phyloP scores from a whole-genome alignment of 768 basidiomycete species.

The Punctularia strigosozonata region DNA sequence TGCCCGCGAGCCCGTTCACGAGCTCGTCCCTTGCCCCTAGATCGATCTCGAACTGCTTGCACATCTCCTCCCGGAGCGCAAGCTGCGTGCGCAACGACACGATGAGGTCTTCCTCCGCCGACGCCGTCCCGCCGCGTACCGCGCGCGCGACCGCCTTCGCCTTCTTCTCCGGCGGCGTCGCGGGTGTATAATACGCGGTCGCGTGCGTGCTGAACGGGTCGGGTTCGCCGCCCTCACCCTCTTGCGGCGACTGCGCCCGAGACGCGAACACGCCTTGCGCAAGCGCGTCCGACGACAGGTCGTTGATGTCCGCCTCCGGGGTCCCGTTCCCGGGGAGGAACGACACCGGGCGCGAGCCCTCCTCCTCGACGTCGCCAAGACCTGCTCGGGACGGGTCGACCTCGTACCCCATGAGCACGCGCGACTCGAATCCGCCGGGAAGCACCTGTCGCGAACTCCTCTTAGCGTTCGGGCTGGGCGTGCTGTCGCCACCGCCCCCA shows the following conservation, averaged over 20 bases:
- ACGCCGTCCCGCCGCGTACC: too few relatives aligned
- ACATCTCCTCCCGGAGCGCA: slow-evolving; percentile 62
- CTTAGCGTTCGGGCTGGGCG: too few relatives aligned
- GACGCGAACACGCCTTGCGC: slow-evolving; percentile 37
- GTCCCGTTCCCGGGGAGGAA: slow-evolving; percentile 15
- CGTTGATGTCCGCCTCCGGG: slow-evolving; percentile 58
- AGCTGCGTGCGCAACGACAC: slow-evolving; percentile 67
- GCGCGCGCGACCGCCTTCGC: slow-evolving; percentile 32
- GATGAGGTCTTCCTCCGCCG: slow-evolving; percentile 62
- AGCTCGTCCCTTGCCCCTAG: slow-evolving; percentile 63
- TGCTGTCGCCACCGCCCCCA: too few relatives aligned
- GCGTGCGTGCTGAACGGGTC: slow-evolving; percentile 69
- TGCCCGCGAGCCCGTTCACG: slow-evolving; percentile 45
- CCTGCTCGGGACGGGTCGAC: neutral
- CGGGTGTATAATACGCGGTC: slow-evolving; percentile 67
- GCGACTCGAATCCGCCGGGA: too few relatives aligned
- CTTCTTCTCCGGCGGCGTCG: slow-evolving; percentile 33
- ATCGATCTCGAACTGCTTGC: slow-evolving; percentile 67
- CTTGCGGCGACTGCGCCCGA: slow-evolving; percentile 8
- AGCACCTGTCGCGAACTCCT: too few relatives aligned
- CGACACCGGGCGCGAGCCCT: too few relatives aligned
- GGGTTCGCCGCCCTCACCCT: slow-evolving; percentile 28
- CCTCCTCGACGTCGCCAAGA: too few relatives aligned
- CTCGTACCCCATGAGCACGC: too few relatives aligned
- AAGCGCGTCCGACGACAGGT: slow-evolving; percentile 28